A percentile compares a stretch with the other conserved stretches of the same genome.
These are phyloP conservation scores for Aspergillus sp. DNA, from an alignment of 2,329 filamentous ascomycete species.

Conservation along the genomic window DNA sequence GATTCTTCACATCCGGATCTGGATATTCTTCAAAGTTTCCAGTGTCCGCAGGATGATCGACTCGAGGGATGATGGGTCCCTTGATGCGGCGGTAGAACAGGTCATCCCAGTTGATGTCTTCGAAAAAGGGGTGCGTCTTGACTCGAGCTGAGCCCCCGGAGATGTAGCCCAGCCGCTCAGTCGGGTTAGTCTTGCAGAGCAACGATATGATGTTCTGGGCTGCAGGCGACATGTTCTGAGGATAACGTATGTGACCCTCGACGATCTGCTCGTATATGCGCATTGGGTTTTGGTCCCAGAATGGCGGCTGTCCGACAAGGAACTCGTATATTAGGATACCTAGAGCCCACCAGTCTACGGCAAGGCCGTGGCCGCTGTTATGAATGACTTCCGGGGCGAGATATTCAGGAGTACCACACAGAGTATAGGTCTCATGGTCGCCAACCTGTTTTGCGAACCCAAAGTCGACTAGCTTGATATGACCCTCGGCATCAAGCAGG, in stretches of 20 bases:
- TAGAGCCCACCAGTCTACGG: constrained; percentile 70
- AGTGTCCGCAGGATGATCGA: constrained; percentile 62
- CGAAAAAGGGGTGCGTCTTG: constrained; percentile 64
- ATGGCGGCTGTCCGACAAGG: constrained; percentile 66
- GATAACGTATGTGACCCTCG: constrained; percentile 63
- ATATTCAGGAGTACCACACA: constrained; percentile 69
- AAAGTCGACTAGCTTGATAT: constrained; percentile 68
- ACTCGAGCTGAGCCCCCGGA: constrained; percentile 61
- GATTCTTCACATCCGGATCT: constrained; percentile 53
- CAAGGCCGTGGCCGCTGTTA: constrained; percentile 65
- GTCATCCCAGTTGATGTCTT: constrained; percentile 63
- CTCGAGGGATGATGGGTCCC: constrained; percentile 64
- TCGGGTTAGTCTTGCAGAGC: constrained; percentile 65
- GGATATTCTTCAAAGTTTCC: constrained; percentile 69
- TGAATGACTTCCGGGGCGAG: constrained; percentile 68
- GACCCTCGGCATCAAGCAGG: constrained; percentile 64
- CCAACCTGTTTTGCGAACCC: constrained; percentile 67
- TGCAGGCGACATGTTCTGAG: constrained; percentile 58
- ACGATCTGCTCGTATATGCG: constrained; percentile 70
- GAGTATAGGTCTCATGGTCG: constrained; percentile 62
- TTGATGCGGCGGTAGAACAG: constrained; percentile 61
- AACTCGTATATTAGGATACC: constrained; percentile 70
- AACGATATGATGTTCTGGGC: constrained; percentile 63
- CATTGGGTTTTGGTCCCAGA: constrained; percentile 70
- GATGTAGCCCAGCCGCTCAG: constrained; percentile 64